Evolutionary conservation across 2,329 filamentous ascomycete species (phyloP).

Genomic region (Colletotrichum nymphaeae): DNA sequence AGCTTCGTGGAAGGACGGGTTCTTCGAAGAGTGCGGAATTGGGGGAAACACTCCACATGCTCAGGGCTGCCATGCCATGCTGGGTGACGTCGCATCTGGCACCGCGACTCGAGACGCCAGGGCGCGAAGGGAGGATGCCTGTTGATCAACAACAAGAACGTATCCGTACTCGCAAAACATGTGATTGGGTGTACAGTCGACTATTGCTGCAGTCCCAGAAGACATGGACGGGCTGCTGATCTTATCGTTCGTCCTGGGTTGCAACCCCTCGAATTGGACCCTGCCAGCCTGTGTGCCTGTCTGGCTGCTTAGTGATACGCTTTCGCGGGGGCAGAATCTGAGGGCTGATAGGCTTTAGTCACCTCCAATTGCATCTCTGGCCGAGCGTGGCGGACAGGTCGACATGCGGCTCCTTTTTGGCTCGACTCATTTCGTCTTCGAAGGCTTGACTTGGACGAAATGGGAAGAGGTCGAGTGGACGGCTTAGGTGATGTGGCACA

Average conservation of each 20-base stretch:
- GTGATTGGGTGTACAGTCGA: not conserved
- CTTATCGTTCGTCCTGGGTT: not conserved
- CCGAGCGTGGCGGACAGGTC: not conserved
- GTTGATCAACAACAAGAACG: not conserved
- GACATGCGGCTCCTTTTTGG: not conserved
- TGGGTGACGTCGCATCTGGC: not conserved
- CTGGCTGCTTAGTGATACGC: not conserved
- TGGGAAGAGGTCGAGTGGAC: not conserved
- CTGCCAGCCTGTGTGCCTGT: not conserved
- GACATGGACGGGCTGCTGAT: not conserved
- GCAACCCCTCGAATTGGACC: not conserved
- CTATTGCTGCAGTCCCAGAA: not conserved
- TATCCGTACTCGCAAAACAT: slow-evolving; percentile 28
- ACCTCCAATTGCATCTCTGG: not conserved
- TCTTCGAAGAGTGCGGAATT: not conserved
- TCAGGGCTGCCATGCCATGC: not conserved
- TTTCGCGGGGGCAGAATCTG: not conserved
- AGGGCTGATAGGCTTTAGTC: not conserved
- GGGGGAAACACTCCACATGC: not conserved
- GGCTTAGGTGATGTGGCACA: not conserved
- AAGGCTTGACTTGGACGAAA: not conserved
- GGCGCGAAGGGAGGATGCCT: slow-evolving; percentile 16
- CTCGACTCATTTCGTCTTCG: not conserved
- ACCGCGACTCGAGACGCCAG: not conserved
- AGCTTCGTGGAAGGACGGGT: slow-evolving; percentile 1